Percentiles rank a stretch among this genome's conserved stretches.
These are phyloP conservation scores for Mortierella sp. DNA, from an alignment of 371 early-diverging fungal genomes.

Conservation along the genomic window DNA sequence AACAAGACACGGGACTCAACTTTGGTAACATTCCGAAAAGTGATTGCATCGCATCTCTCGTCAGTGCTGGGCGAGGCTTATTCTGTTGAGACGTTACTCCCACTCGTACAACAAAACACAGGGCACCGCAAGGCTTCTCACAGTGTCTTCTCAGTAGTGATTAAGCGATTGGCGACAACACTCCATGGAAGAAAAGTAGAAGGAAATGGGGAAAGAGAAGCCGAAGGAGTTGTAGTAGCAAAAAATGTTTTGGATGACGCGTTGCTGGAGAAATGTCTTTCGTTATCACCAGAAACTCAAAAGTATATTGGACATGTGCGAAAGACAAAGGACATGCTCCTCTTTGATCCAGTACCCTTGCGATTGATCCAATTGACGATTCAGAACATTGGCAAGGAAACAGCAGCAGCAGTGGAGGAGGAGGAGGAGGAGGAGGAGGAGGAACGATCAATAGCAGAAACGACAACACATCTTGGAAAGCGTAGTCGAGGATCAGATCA, in stretches of 20 bases:
- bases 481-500: not conserved
- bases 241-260: conserved; percentile 3
- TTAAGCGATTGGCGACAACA: conserved; percentile 23
- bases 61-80: conserved; percentile 2
- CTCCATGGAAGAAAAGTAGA: not conserved
- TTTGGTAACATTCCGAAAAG: conserved; percentile 19
- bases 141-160: conserved; percentile 33
- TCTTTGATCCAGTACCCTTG: conserved; percentile 33
- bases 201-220: not conserved
- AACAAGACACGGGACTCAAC: conserved; percentile 11
- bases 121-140: conserved; percentile 26
- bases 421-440: not conserved
- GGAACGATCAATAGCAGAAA: too few species aligned
- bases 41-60: conserved; percentile 33
- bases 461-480: conserved; percentile 4
- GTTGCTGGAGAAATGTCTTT: conserved; percentile 4
- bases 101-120: conserved; percentile 38
- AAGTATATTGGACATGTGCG: conserved; percentile 7
- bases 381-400: not conserved
- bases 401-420: not conserved
- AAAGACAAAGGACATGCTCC: conserved; percentile 25
- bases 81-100: conserved; percentile 12
- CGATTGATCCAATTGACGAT: conserved; percentile 19
- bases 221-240: not conserved
- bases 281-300: conserved; percentile 5